A percentile compares a stretch with the other conserved stretches of the same genome.
phyloP scores from a whole-genome alignment of 148 eudicot species.

The Camellia sinensis region DNA sequence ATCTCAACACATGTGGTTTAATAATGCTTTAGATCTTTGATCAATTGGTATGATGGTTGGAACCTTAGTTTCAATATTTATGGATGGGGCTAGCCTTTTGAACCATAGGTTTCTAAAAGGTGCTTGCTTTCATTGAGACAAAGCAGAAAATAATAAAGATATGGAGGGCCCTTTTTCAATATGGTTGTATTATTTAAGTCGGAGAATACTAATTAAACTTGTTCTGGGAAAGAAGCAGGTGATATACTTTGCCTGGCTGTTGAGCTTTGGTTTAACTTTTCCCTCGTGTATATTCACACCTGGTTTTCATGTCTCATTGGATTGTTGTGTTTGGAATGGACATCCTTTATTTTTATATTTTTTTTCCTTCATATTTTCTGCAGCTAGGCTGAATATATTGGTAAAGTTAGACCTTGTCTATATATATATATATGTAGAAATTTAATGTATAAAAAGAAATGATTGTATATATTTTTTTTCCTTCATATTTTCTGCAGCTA shows the following conservation, averaged over 20 bases:
- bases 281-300: neutral
- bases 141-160: slow-evolving; percentile 21
- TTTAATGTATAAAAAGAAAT: too few species aligned
- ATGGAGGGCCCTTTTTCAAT: slow-evolving; percentile 15
- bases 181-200: slow-evolving; percentile 23
- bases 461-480: too few species aligned
- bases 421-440: too few species aligned
- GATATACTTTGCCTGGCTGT: slow-evolving; percentile 1
- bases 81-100: neutral
- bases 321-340: neutral
- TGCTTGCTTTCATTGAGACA: slow-evolving; percentile 10
- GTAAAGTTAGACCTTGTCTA: too few species aligned
- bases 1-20: neutral
- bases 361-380: too few species aligned
- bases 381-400: too few species aligned
- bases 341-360: too few species aligned
- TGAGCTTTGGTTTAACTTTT: slow-evolving; percentile 7
- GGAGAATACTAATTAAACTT: slow-evolving; percentile 11
- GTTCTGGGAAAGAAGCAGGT: slow-evolving; percentile 8
- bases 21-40: neutral
- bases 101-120: slow-evolving; percentile 19
- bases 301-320: neutral
- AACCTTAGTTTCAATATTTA: slow-evolving; percentile 3
- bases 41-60: neutral
- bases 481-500: too few species aligned